These are phyloP conservation scores for Mentha longifolia DNA, from an alignment of 257 asterid genomes.

Conservation along the genomic window DNA sequence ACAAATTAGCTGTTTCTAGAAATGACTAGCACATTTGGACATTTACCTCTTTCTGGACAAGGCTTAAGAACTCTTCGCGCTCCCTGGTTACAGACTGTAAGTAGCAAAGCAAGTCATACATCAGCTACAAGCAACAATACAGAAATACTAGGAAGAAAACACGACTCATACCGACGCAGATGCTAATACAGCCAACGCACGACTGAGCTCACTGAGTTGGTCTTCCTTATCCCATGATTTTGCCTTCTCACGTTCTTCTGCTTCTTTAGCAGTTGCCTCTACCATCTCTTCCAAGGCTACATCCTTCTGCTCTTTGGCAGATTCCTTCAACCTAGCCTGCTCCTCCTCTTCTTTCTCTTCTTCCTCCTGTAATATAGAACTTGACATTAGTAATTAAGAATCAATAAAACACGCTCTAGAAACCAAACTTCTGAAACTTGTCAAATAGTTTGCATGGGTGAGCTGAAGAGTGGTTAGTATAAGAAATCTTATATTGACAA, in stretches of 20 bases:
- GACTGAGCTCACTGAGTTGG: slow-evolving; percentile 89
- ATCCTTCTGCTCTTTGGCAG: slow-evolving; percentile 66
- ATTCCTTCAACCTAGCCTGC: slow-evolving; percentile 77
- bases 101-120: slow-evolving; percentile 36
- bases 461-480: slow-evolving; percentile 12
- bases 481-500: slow-evolving; percentile 12
- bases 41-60: slow-evolving; percentile 93
- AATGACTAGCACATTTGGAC: slow-evolving; percentile 24
- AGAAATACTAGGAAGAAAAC: slow-evolving; percentile 24
- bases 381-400: slow-evolving; percentile 22
- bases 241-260: slow-evolving; percentile 55
- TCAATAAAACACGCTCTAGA: slow-evolving; percentile 1
- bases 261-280: slow-evolving; percentile 70
- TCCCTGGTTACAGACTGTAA: slow-evolving; percentile 97
- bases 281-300: slow-evolving; percentile 95
- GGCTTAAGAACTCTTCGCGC: slow-evolving; percentile 94
- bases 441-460: slow-evolving; percentile 21
- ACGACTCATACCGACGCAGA: slow-evolving; percentile 88
- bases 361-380: slow-evolving; percentile 72
- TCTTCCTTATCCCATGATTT: slow-evolving; percentile 79
- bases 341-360: slow-evolving; percentile 88
- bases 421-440: slow-evolving; percentile 19
- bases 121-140: slow-evolving; percentile 30
- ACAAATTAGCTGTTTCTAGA: slow-evolving; percentile 21
- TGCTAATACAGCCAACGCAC: slow-evolving; percentile 92